phyloP scores from a whole-genome alignment of 345 rosid species.

The Geranium rotundifolium region DNA sequence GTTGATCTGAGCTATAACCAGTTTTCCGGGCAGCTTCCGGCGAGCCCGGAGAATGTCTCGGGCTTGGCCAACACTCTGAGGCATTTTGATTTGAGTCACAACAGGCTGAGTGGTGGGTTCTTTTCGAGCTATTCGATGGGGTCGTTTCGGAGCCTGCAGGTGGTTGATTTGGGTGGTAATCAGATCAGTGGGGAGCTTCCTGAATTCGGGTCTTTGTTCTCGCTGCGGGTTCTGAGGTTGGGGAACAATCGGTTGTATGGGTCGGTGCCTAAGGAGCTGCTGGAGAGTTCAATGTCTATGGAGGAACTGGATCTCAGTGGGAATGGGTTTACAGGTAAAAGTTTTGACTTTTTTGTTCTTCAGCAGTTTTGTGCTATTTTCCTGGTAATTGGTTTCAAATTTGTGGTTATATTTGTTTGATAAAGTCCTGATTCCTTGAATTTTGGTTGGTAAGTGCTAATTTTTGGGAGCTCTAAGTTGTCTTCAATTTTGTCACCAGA shows the following conservation, averaged over 20 bases:
- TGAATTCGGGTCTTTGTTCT: slow-evolving; percentile 41
- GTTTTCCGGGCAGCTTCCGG: slow-evolving; percentile 45
- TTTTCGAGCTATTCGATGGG: slow-evolving; percentile 35
- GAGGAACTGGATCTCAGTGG: slow-evolving; percentile 76
- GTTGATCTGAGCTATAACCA: slow-evolving; percentile 73
- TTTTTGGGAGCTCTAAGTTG: not conserved
- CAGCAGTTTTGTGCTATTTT: not conserved
- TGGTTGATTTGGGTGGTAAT: slow-evolving; percentile 49
- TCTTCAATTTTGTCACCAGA: not conserved
- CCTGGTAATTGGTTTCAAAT: not conserved
- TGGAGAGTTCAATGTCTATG: slow-evolving; percentile 42
- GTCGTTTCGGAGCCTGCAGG: slow-evolving; percentile 56
- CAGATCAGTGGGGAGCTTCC: slow-evolving; percentile 58
- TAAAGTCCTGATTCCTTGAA: not conserved
- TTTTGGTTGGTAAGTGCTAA: not conserved
- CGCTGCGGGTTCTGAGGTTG: slow-evolving; percentile 43
- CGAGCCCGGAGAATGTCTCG: slow-evolving; percentile 42
- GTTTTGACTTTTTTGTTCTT: slow-evolving; percentile 4
- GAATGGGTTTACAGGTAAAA: slow-evolving; percentile 77
- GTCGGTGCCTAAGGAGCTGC: slow-evolving; percentile 44
- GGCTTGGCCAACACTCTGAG: slow-evolving; percentile 61
- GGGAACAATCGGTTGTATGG: slow-evolving; percentile 61
- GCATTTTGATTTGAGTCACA: slow-evolving; percentile 57
- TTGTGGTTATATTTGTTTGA: not conserved
- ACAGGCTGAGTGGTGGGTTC: slow-evolving; percentile 44